Percentiles rank a stretch among this genome's conserved stretches.
phyloP scores from a whole-genome alignment of 805 yeast species.

The Isabelozyma heimii region DNA sequence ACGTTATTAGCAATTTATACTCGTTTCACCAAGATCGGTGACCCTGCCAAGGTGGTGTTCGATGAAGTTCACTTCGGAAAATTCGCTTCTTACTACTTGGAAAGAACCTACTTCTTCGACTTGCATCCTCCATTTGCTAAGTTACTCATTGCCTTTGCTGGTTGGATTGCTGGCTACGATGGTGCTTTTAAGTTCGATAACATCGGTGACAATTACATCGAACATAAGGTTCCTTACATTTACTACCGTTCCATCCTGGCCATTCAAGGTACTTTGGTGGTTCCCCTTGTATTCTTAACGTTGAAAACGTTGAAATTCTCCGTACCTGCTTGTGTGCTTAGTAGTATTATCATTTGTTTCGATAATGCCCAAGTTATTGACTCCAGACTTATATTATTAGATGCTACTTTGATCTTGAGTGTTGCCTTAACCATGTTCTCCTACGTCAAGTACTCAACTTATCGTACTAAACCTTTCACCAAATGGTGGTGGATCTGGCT shows the following conservation, averaged over 20 bases:
- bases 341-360: slow-evolving; percentile 71
- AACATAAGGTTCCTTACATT: slow-evolving; percentile 80
- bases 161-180: slow-evolving; percentile 83
- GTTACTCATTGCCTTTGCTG: slow-evolving; percentile 84
- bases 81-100: slow-evolving; percentile 80
- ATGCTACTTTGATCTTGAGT: slow-evolving; percentile 81
- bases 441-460: slow-evolving; percentile 73
- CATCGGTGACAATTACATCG: slow-evolving; percentile 79
- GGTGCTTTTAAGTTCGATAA: slow-evolving; percentile 91
- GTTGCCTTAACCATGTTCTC: slow-evolving; percentile 79
- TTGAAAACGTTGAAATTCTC: slow-evolving; percentile 83
- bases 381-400: slow-evolving; percentile 86
- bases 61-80: slow-evolving; percentile 89
- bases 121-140: slow-evolving; percentile 98
- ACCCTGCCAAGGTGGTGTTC: slow-evolving; percentile 75
- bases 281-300: slow-evolving; percentile 80
- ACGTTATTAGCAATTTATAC: slow-evolving; percentile 46
- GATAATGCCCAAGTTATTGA: slow-evolving; percentile 91
- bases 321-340: slow-evolving; percentile 74
- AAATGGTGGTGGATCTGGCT: slow-evolving; percentile 87
- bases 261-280: slow-evolving; percentile 73
- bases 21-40: slow-evolving; percentile 60
- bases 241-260: slow-evolving; percentile 82
- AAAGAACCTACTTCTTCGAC: slow-evolving; percentile 91
- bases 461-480: slow-evolving; percentile 65